phyloP scores from a whole-genome alignment of 257 asterid species.

The Lycium barbarum region DNA sequence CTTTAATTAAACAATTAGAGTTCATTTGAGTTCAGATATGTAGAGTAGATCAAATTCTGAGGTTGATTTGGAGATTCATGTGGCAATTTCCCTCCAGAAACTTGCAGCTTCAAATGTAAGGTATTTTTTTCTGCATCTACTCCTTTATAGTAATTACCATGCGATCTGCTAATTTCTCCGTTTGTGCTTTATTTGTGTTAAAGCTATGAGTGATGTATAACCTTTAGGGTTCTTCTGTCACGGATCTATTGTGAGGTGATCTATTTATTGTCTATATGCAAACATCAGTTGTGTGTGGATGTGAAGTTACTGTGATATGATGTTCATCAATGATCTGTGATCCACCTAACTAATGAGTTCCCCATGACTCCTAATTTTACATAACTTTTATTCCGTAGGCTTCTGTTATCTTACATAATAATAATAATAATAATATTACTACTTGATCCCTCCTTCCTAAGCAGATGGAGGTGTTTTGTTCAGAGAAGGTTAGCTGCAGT shows the following conservation, averaged over 20 bases:
- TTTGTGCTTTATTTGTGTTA: background rate
- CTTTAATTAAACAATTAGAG: background rate
- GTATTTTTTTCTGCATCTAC: background rate
- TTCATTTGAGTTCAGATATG: background rate
- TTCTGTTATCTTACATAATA: slow-evolving; percentile 5
- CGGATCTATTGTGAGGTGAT: slow-evolving; percentile 22
- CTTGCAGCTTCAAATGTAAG: background rate
- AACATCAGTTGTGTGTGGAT: background rate
- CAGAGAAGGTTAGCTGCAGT: slow-evolving; percentile 5
- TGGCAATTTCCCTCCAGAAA: background rate
- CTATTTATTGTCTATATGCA: background rate
- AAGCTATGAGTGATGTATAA: background rate
- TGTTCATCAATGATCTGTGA: slow-evolving; percentile 23
- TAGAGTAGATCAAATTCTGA: slow-evolving; percentile 9
- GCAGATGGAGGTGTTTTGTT: background rate
- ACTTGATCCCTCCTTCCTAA: background rate
- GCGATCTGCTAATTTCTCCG: background rate
- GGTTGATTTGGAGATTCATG: background rate
- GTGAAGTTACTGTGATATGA: background rate
- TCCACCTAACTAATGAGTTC: background rate
- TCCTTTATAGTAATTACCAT: background rate
- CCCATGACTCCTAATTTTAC: slow-evolving; percentile 15
- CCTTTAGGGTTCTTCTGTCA: slow-evolving; percentile 1
- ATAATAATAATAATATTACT: background rate
- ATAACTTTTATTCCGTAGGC: background rate